Conservation (phyloP, 768 basidiomycete genomes). For the Tricholoma saponaceum region DNA sequence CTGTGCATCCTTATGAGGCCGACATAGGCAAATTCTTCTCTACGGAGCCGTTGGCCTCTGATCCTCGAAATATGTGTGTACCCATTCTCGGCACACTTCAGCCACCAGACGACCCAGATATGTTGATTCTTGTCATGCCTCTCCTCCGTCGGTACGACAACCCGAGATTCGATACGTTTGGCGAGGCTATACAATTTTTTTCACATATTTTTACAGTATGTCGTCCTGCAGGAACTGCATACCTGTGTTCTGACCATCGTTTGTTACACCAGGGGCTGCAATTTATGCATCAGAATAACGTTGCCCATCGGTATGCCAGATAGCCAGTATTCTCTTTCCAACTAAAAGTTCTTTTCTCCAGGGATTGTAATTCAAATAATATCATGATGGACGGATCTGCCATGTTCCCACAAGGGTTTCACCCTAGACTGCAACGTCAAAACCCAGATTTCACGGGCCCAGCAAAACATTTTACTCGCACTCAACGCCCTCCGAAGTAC, state of each 20-base stretch:
- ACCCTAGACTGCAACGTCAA: too few relatives aligned
- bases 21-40: constrained; percentile 21
- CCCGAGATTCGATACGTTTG: constrained; percentile 21
- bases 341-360: too few relatives aligned
- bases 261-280: constrained; percentile 19
- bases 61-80: constrained; percentile 29
- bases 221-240: background rate
- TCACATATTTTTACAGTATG: background rate
- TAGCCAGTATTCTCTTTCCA: background rate
- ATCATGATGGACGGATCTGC: too few relatives aligned
- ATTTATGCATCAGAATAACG: constrained; percentile 7
- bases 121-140: constrained; percentile 21
- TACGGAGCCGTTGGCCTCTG: background rate
- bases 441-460: too few relatives aligned
- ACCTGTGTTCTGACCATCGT: background rate
- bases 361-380: too few relatives aligned
- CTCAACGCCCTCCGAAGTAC: too few relatives aligned
- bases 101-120: constrained; percentile 10
- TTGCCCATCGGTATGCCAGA: constrained; percentile 21
- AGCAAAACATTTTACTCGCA: too few relatives aligned
- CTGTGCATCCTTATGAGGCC: constrained; percentile 22
- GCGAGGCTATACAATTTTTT: constrained; percentile 5
- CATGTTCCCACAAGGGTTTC: too few relatives aligned
- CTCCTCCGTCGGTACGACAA: constrained; percentile 12
- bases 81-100: constrained; percentile 20